phyloP scores from a whole-genome alignment of 2,329 filamentous ascomycete species.

The Periconia sp. region DNA sequence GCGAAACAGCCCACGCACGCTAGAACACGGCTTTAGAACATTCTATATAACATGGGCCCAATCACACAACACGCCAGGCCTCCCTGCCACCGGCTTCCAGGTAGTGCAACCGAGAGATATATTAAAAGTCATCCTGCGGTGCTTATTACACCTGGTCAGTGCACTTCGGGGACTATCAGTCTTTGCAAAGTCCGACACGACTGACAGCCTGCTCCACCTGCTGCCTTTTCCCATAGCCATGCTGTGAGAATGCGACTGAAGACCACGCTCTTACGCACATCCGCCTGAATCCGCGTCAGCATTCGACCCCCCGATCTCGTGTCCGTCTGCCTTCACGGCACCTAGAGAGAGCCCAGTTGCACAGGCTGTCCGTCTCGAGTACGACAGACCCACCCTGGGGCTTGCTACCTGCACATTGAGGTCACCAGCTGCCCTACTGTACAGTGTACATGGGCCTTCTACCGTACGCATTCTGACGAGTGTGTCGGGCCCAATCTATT shows the following conservation, averaged over 20 bases:
- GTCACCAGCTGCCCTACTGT: background rate
- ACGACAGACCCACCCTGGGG: background rate
- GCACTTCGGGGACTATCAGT: slow-evolving; percentile 20
- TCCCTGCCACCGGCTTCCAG: slow-evolving; percentile 1
- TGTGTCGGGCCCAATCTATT: slow-evolving; percentile 7
- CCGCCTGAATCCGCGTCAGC: background rate
- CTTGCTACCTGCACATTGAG: slow-evolving; percentile 5
- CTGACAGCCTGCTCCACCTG: slow-evolving; percentile 2
- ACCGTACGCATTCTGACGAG: slow-evolving; percentile 1
- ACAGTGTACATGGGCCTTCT: no score
- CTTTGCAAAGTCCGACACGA: slow-evolving; percentile 20
- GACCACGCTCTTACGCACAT: no score
- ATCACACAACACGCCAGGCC: background rate
- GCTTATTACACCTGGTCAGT: slow-evolving; percentile 24
- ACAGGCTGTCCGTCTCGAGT: background rate
- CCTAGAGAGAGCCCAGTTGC: background rate
- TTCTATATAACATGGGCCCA: slow-evolving; percentile 4
- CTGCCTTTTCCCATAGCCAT: background rate
- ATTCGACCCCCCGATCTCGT: background rate
- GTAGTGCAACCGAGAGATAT: slow-evolving; percentile 15
- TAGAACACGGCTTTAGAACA: background rate
- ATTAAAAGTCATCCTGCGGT: slow-evolving; percentile 25
- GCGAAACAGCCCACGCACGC: slow-evolving; percentile 7
- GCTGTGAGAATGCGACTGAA: no score
- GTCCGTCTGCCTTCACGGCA: slow-evolving; percentile 4